A percentile compares a stretch with the other conserved stretches of the same genome.
Conservation (phyloP, 1,139 yeast species). For the Geotrichum candidum region DNA sequence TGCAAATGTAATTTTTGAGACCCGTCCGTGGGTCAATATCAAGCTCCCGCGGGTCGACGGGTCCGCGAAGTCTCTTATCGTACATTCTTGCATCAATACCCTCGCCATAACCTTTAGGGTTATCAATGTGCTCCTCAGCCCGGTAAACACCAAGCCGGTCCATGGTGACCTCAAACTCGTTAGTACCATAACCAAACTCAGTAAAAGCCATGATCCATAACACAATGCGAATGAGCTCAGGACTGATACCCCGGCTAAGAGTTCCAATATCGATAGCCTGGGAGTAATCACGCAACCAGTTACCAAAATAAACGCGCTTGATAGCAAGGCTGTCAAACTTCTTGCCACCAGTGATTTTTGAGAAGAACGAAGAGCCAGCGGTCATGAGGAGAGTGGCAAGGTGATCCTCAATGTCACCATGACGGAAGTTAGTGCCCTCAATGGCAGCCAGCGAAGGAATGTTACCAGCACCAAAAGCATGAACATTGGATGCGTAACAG, state of each 20-base stretch:
- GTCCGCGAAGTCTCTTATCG: slow-evolving; percentile 23
- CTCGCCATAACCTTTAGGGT: slow-evolving; percentile 24
- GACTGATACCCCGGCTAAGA: slow-evolving; percentile 21
- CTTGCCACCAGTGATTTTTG: slow-evolving; percentile 11
- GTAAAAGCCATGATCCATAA: slow-evolving; percentile 25
- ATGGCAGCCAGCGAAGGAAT: slow-evolving; percentile 24
- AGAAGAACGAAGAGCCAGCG: neutral
- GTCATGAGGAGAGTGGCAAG: neutral
- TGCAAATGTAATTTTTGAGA: slow-evolving; percentile 26
- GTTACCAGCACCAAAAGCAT: slow-evolving; percentile 29
- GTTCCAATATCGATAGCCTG: slow-evolving; percentile 28
- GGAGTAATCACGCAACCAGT: slow-evolving; percentile 28
- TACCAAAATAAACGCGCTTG: slow-evolving; percentile 26
- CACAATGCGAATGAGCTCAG: slow-evolving; percentile 21
- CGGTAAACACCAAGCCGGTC: slow-evolving; percentile 26
- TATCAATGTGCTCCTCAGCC: slow-evolving; percentile 28
- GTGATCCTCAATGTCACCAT: slow-evolving; percentile 27
- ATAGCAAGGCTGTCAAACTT: slow-evolving; percentile 23
- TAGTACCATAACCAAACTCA: slow-evolving; percentile 27
- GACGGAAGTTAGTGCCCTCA: slow-evolving; percentile 26
- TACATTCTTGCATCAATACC: slow-evolving; percentile 20
- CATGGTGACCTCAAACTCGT: slow-evolving; percentile 26
- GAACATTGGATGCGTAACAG: neutral
- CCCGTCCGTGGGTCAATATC: slow-evolving; percentile 25
- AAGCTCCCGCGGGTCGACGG: slow-evolving; percentile 24